phyloP scores from a whole-genome alignment of 352 stramenopile genomes.

The Phytophthora rubi region DNA sequence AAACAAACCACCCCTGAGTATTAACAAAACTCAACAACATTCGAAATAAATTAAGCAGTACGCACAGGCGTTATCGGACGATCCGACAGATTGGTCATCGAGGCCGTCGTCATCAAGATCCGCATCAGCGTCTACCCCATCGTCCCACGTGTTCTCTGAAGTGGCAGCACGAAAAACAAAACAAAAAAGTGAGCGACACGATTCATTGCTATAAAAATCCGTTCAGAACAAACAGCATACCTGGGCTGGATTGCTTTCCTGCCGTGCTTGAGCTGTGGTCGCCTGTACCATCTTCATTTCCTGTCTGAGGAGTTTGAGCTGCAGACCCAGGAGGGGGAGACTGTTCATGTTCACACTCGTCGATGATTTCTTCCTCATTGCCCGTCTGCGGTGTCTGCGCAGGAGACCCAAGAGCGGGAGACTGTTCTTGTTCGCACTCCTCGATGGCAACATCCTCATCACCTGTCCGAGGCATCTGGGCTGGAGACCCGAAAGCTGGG shows the following conservation, averaged over 20 bases:
- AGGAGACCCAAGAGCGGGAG: conserved; percentile 2
- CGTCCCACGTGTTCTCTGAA: conserved; percentile 29
- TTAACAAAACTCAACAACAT: neutral
- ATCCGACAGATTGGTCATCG: conserved; percentile 35
- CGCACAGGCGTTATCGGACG: conserved; percentile 37
- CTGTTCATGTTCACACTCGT: conserved; percentile 14
- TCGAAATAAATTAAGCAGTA: neutral
- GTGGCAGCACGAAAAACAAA: neutral
- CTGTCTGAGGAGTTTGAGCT: conserved; percentile 29
- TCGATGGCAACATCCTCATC: neutral
- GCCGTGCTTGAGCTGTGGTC: conserved; percentile 41
- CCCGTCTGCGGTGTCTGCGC: conserved; percentile 4
- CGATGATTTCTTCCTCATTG: conserved; percentile 6
- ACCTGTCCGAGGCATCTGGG: conserved; percentile 1
- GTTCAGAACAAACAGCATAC: conserved; percentile 22
- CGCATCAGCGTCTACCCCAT: conserved; percentile 27
- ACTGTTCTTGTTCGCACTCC: conserved; percentile 6
- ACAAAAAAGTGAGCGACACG: neutral
- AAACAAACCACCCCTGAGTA: conserved; percentile 7
- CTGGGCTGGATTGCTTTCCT: conserved; percentile 47
- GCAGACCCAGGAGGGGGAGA: conserved; percentile 20
- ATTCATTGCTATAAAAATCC: neutral
- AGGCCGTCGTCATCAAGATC: conserved; percentile 37
- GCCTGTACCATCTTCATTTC: conserved; percentile 32
- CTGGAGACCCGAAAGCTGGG: neutral